Conservation (phyloP, 1,284 basidiomycete genomes). For the Rhodotorula sp. region DNA sequence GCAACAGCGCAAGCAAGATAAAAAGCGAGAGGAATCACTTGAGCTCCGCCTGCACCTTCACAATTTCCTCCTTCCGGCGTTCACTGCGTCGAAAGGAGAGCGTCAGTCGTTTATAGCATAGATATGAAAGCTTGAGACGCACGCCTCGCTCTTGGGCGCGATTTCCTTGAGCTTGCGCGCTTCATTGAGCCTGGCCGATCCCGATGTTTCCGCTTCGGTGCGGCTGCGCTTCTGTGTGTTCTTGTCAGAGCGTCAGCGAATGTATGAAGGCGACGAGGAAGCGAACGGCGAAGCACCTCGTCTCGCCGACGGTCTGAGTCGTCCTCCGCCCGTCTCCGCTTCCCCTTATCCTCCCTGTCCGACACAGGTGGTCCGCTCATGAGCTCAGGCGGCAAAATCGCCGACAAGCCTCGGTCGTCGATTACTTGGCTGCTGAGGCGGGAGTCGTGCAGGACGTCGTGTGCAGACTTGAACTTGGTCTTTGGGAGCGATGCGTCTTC, state of each 20-base stretch:
- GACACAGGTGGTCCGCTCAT: constrained; percentile 1
- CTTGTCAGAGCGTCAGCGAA: not conserved
- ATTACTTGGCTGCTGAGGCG: constrained; percentile 33
- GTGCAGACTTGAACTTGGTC: constrained; percentile 67
- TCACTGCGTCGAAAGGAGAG: constrained; percentile 54
- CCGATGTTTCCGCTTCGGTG: constrained; percentile 1
- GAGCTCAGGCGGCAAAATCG: constrained; percentile 34
- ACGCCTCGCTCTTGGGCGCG: constrained; percentile 53
- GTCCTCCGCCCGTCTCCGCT: constrained; percentile 5
- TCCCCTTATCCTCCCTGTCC: not conserved
- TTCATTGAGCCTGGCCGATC: constrained; percentile 56
- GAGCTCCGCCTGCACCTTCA: constrained; percentile 82
- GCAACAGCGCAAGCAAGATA: too few species aligned
- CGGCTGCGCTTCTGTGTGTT: constrained; percentile 7
- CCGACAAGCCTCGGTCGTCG: constrained; percentile 41
- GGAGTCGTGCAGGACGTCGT: constrained; percentile 41
- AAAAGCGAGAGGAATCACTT: constrained; percentile 5
- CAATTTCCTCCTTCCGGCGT: constrained; percentile 72
- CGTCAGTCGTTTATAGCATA: not conserved
- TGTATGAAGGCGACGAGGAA: not conserved
- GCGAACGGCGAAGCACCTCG: constrained; percentile 12
- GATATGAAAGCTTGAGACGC: not conserved
- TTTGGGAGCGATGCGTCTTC: constrained; percentile 56
- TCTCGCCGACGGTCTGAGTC: not conserved
- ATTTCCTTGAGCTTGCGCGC: constrained; percentile 62